Evolutionary conservation across 331 rosid genomes (phyloP).

Genomic region (Rhamnella rubrinervis): DNA sequence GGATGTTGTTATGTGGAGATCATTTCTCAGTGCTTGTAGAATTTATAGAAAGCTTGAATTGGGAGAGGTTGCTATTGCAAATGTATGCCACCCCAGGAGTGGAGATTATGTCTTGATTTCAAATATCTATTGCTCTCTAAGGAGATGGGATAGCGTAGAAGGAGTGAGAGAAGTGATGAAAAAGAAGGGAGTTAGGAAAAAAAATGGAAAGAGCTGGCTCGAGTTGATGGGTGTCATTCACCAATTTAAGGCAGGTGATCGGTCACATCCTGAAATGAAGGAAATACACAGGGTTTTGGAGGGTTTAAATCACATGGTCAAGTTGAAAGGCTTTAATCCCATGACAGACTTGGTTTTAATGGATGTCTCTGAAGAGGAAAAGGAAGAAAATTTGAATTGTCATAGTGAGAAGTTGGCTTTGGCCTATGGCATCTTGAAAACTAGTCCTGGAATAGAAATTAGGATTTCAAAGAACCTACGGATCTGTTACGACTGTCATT

Average conservation of each 20-base stretch:
- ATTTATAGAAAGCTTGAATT: constrained; percentile 47
- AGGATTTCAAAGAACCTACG: constrained; percentile 61
- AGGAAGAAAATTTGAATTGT: constrained; percentile 53
- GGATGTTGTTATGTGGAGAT: constrained; percentile 67
- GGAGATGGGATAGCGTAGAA: constrained; percentile 65
- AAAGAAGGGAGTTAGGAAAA: constrained; percentile 53
- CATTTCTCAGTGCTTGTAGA: constrained; percentile 69
- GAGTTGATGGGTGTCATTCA: constrained; percentile 53
- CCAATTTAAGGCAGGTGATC: constrained; percentile 59
- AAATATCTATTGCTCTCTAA: constrained; percentile 63
- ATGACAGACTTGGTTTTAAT: constrained; percentile 66
- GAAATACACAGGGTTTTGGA: constrained; percentile 52
- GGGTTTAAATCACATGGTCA: constrained; percentile 49
- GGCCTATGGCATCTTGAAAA: constrained; percentile 61
- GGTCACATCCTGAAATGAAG: constrained; percentile 52
- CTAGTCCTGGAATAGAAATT: constrained; percentile 61
- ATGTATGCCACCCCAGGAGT: constrained; percentile 46
- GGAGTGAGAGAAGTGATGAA: constrained; percentile 57
- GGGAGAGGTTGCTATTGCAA: constrained; percentile 63
- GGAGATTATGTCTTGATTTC: constrained; percentile 74
- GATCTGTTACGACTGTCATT: constrained; percentile 72
- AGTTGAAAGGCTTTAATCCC: constrained; percentile 52
- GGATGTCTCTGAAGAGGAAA: constrained; percentile 84
- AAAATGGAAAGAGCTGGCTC: constrained; percentile 62
- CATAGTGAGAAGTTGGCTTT: constrained; percentile 78